Percentiles rank a stretch among this genome's conserved stretches.
Conservation (phyloP, 305 asterid species). For the Euphrasia arctica region DNA sequence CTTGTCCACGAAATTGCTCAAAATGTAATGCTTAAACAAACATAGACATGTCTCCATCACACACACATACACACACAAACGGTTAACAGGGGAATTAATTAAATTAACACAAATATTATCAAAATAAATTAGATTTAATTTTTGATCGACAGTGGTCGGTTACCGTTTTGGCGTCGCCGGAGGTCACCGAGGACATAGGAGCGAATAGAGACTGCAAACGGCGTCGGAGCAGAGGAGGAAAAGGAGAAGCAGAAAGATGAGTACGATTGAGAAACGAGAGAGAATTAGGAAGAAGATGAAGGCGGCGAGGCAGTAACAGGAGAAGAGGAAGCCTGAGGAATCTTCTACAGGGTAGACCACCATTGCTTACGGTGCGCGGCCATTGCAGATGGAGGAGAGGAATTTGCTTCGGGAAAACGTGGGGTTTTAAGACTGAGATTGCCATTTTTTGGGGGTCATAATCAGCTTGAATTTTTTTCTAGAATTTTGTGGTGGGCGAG, state of each 20-base stretch:
- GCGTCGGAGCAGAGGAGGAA: conserved; percentile 49
- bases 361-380: conserved; percentile 28
- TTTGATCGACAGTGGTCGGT: neutral
- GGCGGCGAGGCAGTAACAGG: conserved; percentile 31
- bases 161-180: conserved; percentile 34
- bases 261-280: conserved; percentile 36
- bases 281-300: conserved; percentile 38
- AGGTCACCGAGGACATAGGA: conserved; percentile 52
- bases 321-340: conserved; percentile 30
- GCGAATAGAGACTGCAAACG: conserved; percentile 35
- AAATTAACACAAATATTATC: neutral
- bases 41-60: neutral
- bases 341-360: conserved; percentile 23
- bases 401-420: conserved; percentile 23
- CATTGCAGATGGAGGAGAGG: conserved; percentile 25
- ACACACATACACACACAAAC: neutral
- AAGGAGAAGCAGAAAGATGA: conserved; percentile 42
- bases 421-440: conserved; percentile 34
- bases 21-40: neutral
- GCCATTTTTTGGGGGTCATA: conserved; percentile 23
- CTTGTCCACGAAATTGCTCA: neutral
- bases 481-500: neutral
- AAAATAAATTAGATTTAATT: neutral
- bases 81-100: neutral
- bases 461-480: neutral